These are phyloP conservation scores for Leucoagaricus sp. DNA, from an alignment of 1,284 basidiomycete species.

Conservation along the genomic window DNA sequence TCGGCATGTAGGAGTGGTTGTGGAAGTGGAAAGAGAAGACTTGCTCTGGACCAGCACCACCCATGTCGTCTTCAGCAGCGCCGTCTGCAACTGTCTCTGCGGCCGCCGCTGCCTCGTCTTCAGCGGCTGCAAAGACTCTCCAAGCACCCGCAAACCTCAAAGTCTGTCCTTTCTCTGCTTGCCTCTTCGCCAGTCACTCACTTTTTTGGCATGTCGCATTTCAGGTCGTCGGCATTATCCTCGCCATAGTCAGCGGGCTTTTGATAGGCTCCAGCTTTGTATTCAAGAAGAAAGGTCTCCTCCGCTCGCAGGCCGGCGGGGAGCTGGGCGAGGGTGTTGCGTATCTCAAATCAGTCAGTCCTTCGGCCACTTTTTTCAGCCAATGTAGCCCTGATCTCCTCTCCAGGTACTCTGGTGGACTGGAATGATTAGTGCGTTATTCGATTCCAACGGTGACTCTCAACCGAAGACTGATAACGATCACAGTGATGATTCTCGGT, in stretches of 20 bases:
- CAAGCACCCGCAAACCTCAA: slow-evolving; percentile 44
- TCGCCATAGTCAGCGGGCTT: slow-evolving; percentile 83
- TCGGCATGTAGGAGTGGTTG: neutral
- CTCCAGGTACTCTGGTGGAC: slow-evolving; percentile 81
- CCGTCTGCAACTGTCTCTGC: slow-evolving; percentile 35
- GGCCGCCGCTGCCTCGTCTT: slow-evolving; percentile 34
- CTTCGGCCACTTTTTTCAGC: neutral
- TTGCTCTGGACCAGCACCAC: neutral
- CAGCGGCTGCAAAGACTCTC: slow-evolving; percentile 29
- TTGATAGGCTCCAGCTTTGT: slow-evolving; percentile 95
- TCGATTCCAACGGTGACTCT: neutral
- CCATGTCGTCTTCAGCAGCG: slow-evolving; percentile 23
- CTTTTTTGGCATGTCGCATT: slow-evolving; percentile 13
- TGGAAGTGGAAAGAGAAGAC: neutral
- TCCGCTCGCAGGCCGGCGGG: slow-evolving; percentile 69
- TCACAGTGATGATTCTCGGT: slow-evolving; percentile 76
- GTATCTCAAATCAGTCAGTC: slow-evolving; percentile 87
- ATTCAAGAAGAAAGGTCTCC: slow-evolving; percentile 94
- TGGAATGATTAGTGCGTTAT: slow-evolving; percentile 72
- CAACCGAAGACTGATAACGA: neutral
- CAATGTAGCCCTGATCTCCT: neutral
- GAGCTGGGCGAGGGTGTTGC: slow-evolving; percentile 90
- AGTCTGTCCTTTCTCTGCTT: slow-evolving; percentile 28
- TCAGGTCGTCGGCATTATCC: slow-evolving; percentile 74
- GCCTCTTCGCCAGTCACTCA: neutral